These are phyloP conservation scores for Tulasnella sp. DNA, from an alignment of 768 basidiomycete species.

Conservation along the genomic window DNA sequence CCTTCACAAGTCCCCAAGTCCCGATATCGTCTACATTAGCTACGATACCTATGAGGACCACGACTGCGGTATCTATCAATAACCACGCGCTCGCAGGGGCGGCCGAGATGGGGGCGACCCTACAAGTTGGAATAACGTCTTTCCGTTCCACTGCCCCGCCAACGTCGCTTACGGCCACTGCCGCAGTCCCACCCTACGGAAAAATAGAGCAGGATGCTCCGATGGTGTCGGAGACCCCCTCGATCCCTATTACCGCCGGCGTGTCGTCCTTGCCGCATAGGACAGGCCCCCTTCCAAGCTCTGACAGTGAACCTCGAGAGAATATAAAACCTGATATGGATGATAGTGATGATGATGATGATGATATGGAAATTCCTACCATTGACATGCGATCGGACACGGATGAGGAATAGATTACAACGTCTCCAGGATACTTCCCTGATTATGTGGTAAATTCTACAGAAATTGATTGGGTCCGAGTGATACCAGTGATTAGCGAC, in stretches of 20 bases:
- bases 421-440: neutral
- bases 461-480: too few relatives aligned
- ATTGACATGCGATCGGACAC: constrained; percentile 77
- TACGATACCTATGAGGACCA: neutral
- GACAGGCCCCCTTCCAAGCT: neutral
- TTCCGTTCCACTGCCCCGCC: constrained; percentile 16
- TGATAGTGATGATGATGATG: constrained; percentile 41
- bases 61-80: neutral
- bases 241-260: neutral
- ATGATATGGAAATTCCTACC: constrained; percentile 55
- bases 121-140: neutral
- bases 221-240: too few relatives aligned
- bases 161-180: constrained; percentile 6
- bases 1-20: too few relatives aligned
- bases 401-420: constrained; percentile 36
- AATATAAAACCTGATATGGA: constrained; percentile 15
- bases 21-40: neutral
- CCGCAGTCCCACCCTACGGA: too few relatives aligned
- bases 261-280: neutral
- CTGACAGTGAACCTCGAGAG: neutral
- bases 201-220: too few relatives aligned
- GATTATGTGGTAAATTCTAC: neutral
- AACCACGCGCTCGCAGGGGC: neutral
- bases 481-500: too few relatives aligned
- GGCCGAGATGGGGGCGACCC: neutral